Evolutionary conservation across 1,139 yeast species (phyloP).

Genomic region (Magnusiomyces magnusii): DNA sequence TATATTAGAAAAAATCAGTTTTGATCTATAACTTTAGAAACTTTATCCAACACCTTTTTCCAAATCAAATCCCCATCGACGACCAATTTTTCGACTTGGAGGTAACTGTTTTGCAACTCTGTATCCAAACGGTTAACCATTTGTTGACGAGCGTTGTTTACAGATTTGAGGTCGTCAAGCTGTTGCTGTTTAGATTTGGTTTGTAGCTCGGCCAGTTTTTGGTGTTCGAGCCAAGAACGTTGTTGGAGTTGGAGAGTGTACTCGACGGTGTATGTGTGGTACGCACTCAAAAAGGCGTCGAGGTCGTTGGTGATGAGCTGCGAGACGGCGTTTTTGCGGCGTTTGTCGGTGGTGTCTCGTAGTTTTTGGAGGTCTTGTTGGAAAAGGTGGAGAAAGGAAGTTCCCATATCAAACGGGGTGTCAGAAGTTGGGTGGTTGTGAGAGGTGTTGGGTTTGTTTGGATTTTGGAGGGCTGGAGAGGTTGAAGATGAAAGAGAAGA

Average conservation of each 20-base stretch:
- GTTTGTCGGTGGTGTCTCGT: background rate
- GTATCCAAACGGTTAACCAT: too few species aligned
- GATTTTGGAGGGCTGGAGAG: too few species aligned
- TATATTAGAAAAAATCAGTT: too few species aligned
- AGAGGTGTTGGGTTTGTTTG: too few species aligned
- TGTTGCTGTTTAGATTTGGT: too few species aligned
- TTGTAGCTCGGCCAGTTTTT: too few species aligned
- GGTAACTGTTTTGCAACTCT: background rate
- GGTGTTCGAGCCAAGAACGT: too few species aligned
- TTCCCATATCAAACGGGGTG: background rate
- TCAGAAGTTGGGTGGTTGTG: too few species aligned
- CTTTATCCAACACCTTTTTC: background rate
- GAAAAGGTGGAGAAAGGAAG: background rate
- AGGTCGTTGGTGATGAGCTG: background rate
- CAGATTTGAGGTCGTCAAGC: too few species aligned
- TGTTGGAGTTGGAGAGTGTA: background rate
- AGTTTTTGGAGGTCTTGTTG: background rate
- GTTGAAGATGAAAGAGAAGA: too few species aligned
- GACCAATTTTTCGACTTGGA: background rate
- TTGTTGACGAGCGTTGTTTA: too few species aligned
- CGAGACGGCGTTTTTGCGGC: background rate
- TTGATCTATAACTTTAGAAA: background rate
- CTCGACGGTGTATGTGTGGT: background rate
- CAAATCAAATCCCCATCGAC: background rate
- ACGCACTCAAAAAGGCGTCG: background rate